Evolutionary conservation across 306 rosid genomes (phyloP).

Genomic region (Vicia villosa): DNA sequence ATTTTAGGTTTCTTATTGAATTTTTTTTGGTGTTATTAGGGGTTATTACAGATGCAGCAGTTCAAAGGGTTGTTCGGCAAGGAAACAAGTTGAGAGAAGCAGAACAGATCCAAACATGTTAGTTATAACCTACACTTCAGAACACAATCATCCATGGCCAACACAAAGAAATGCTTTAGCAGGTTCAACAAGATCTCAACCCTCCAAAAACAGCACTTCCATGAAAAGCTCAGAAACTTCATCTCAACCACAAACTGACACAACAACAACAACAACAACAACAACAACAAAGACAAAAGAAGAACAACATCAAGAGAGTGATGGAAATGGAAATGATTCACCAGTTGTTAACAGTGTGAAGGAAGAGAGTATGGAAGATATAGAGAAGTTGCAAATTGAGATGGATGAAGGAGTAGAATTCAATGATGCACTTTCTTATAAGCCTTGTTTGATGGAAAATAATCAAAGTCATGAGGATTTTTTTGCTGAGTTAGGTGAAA

Average conservation of each 20-base stretch:
- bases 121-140: constrained; percentile 92
- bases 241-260: constrained; percentile 32
- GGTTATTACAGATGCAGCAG: constrained; percentile 97
- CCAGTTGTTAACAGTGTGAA: constrained; percentile 44
- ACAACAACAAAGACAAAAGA: constrained; percentile 47
- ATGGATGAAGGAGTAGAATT: constrained; percentile 51
- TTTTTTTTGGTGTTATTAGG: constrained; percentile 42
- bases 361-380: constrained; percentile 55
- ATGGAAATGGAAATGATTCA: constrained; percentile 39
- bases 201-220: constrained; percentile 50
- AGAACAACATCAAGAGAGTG: constrained; percentile 37
- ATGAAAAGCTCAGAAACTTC: constrained; percentile 32
- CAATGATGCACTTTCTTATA: constrained; percentile 35
- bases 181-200: constrained; percentile 76
- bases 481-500: constrained; percentile 75
- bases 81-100: constrained; percentile 94
- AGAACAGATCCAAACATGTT: constrained; percentile 92
- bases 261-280: constrained; percentile 29
- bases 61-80: constrained; percentile 90
- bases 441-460: constrained; percentile 9
- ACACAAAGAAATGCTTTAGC: constrained; percentile 93
- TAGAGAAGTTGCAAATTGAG: constrained; percentile 45
- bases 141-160: constrained; percentile 99
- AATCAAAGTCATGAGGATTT: constrained; percentile 54
- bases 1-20: neutral